These are phyloP conservation scores for Naganishia vaughanmartiniae DNA, from an alignment of 768 basidiomycete species.

Conservation along the genomic window DNA sequence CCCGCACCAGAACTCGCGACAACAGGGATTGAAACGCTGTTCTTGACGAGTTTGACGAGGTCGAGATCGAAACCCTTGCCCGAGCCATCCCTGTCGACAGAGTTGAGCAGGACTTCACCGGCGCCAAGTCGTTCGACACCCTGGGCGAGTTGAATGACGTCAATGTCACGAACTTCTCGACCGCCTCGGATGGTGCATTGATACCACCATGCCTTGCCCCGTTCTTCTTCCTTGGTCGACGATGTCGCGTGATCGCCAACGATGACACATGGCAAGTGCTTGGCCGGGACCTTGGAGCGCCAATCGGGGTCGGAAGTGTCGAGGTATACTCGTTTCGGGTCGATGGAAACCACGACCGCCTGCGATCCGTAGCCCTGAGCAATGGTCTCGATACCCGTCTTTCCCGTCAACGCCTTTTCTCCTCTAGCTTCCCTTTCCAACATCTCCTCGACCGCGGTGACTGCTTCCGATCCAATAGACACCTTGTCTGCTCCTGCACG, in stretches of 20 bases:
- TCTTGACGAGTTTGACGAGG: conserved; percentile 71
- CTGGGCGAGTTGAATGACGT: conserved; percentile 82
- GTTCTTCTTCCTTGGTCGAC: conserved; percentile 58
- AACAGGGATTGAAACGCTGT: conserved; percentile 79
- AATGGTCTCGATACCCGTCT: conserved; percentile 88
- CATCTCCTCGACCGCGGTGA: conserved; percentile 84
- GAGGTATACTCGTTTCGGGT: conserved; percentile 83
- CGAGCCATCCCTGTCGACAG: conserved; percentile 93
- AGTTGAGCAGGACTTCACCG: conserved; percentile 91
- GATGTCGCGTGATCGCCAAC: conserved; percentile 48
- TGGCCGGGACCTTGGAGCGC: conserved; percentile 50
- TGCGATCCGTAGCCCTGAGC: conserved; percentile 86
- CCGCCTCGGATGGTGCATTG: conserved; percentile 96
- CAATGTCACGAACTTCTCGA: conserved; percentile 74
- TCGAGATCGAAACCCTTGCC: conserved; percentile 88
- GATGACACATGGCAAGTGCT: conserved; percentile 56
- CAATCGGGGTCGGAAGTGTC: conserved; percentile 54
- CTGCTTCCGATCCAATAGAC: conserved; percentile 93
- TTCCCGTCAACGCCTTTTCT: conserved; percentile 58
- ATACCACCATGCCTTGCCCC: conserved; percentile 92
- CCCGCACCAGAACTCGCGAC: conserved; percentile 96
- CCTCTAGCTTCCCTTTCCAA: conserved; percentile 50
- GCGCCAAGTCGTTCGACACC: conserved; percentile 90
- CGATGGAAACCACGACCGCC: conserved; percentile 95
- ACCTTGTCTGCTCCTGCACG: conserved; percentile 98